Conservation (phyloP, 2,329 filamentous ascomycete species). For the Claviceps sp. region DNA sequence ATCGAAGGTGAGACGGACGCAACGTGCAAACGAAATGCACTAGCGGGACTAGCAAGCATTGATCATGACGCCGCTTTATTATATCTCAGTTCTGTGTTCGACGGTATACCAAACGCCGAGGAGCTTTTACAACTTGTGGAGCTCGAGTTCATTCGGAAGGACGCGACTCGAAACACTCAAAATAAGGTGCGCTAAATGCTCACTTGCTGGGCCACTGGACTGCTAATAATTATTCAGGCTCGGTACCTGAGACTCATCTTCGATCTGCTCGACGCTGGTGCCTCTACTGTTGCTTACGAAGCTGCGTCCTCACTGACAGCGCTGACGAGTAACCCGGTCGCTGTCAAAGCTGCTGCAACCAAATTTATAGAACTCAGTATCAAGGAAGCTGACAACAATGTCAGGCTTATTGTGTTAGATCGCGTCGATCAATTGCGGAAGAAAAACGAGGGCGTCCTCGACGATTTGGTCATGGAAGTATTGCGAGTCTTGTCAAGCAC, state of each 20-base stretch:
- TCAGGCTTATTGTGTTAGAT: constrained; percentile 95
- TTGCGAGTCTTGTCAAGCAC: constrained; percentile 87
- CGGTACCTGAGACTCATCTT: constrained; percentile 91
- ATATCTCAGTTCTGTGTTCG: constrained; percentile 80
- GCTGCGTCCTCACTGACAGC: constrained; percentile 89
- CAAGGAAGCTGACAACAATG: constrained; percentile 97
- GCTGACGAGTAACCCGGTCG: constrained; percentile 90
- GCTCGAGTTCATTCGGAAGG: constrained; percentile 93
- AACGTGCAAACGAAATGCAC: constrained; percentile 96
- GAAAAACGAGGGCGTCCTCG: constrained; percentile 80
- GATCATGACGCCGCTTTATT: constrained; percentile 85
- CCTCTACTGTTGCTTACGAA: constrained; percentile 94
- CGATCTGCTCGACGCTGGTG: constrained; percentile 82
- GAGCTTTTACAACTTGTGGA: constrained; percentile 88
- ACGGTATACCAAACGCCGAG: constrained; percentile 86
- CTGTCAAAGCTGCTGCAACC: constrained; percentile 86
- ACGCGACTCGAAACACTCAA: constrained; percentile 84
- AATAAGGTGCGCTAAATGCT: constrained; percentile 57
- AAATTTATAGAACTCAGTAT: constrained; percentile 97
- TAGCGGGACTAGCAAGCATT: constrained; percentile 79
- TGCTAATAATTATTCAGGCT: constrained; percentile 36
- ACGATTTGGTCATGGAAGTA: constrained; percentile 95
- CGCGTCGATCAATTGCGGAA: constrained; percentile 77
- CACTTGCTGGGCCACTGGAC: constrained; percentile 13
- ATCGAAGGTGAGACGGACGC: constrained; percentile 81